These are phyloP conservation scores for Hordeum vulgare DNA, from an alignment of 176 grass and related monocot species.

Conservation along the genomic window MorexV3_pseudomolecules_assembly NC_058520.1:591635494-591635993, in stretches of 20 bases:
- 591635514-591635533: not conserved
- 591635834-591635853: slow-evolving; percentile 87
- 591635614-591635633: slow-evolving; percentile 46
- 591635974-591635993: too few species aligned
- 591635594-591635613: not conserved
- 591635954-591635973: not conserved
- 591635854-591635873: slow-evolving; percentile 66
- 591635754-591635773: too few species aligned
- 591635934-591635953: not conserved
- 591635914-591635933: slow-evolving; percentile 67
- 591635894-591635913: slow-evolving; percentile 82
- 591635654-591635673: not conserved
- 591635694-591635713: too few species aligned
- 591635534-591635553: not conserved
- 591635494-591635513: not conserved
- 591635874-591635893: slow-evolving; percentile 64
- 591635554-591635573: not conserved
- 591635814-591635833: slow-evolving; percentile 55
- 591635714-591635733: too few species aligned
- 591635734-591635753: too few species aligned
- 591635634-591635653: not conserved
- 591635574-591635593: not conserved
- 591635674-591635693: too few species aligned
- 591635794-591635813: slow-evolving; percentile 75
- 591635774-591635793: slow-evolving; percentile 1